A percentile compares a stretch with the other conserved stretches of the same genome.
phyloP scores from a whole-genome alignment of 2,329 filamentous ascomycete genomes.

The Tolypocladium nubicola region DNA sequence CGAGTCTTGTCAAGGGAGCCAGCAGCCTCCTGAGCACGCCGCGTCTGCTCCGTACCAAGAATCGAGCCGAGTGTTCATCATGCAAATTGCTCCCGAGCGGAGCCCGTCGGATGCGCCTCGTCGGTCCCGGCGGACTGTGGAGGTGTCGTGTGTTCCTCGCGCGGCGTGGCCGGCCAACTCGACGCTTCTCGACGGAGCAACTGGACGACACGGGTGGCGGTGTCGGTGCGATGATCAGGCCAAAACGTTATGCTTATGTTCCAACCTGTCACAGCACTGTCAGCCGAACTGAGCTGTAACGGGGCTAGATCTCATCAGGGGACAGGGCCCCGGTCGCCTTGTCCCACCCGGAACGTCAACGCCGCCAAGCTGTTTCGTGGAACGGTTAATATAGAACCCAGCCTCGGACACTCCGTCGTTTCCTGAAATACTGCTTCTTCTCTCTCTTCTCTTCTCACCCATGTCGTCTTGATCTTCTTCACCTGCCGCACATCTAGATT shows the following conservation, averaged over 20 bases:
- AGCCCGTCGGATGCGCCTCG: neutral
- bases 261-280: conserved; percentile 8
- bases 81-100: neutral
- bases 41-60: neutral
- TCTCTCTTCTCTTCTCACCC: conserved; percentile 7
- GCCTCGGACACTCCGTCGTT: neutral
- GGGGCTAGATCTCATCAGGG: conserved; percentile 14
- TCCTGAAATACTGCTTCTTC: conserved; percentile 1
- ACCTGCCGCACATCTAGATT: neutral
- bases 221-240: conserved; percentile 7
- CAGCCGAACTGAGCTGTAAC: conserved; percentile 14
- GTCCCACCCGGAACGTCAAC: conserved; percentile 9
- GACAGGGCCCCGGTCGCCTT: conserved; percentile 5
- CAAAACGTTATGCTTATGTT: conserved; percentile 11
- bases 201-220: neutral
- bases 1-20: neutral
- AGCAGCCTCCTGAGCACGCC: neutral
- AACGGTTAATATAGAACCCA: conserved; percentile 1
- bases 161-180: neutral
- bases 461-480: neutral
- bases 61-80: neutral
- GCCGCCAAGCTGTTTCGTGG: conserved; percentile 10
- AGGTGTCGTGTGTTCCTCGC: neutral
- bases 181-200: neutral
- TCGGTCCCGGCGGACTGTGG: neutral